phyloP scores from a whole-genome alignment of 2,329 filamentous ascomycete species.

The Mollisiaceae sp. region DNA sequence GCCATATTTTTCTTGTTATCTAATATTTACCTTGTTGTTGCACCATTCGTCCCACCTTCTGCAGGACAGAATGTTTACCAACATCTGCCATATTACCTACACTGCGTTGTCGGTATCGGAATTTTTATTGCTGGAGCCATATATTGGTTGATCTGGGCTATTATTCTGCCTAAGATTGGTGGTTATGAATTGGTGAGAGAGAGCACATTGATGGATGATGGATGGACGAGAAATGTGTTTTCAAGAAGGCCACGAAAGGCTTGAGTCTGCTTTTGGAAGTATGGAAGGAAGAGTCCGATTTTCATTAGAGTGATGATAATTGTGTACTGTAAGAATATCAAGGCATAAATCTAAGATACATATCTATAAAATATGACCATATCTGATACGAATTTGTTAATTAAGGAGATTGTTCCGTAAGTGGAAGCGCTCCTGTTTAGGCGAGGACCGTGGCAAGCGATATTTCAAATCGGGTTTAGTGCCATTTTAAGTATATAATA shows the following conservation, averaged over 20 bases:
- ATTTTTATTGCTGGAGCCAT: slow-evolving; percentile 57
- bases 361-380: background rate
- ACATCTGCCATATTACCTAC: slow-evolving; percentile 60
- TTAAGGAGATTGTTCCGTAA: background rate
- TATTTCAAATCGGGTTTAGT: too few species aligned
- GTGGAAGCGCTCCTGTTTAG: background rate
- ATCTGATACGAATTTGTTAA: background rate
- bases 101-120: slow-evolving; percentile 62
- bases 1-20: slow-evolving; percentile 63
- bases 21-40: slow-evolving; percentile 65
- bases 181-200: slow-evolving; percentile 62
- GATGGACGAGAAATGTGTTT: slow-evolving; percentile 57
- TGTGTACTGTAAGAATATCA: background rate
- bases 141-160: slow-evolving; percentile 62
- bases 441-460: background rate
- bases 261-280: background rate
- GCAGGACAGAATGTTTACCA: slow-evolving; percentile 59
- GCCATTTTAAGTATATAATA: too few species aligned
- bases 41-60: slow-evolving; percentile 60
- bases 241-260: background rate
- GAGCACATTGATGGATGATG: slow-evolving; percentile 61
- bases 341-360: background rate
- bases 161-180: slow-evolving; percentile 56
- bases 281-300: background rate
- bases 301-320: background rate